phyloP scores from a whole-genome alignment of 306 rosid species.

The Phaseolus lunatus region DNA sequence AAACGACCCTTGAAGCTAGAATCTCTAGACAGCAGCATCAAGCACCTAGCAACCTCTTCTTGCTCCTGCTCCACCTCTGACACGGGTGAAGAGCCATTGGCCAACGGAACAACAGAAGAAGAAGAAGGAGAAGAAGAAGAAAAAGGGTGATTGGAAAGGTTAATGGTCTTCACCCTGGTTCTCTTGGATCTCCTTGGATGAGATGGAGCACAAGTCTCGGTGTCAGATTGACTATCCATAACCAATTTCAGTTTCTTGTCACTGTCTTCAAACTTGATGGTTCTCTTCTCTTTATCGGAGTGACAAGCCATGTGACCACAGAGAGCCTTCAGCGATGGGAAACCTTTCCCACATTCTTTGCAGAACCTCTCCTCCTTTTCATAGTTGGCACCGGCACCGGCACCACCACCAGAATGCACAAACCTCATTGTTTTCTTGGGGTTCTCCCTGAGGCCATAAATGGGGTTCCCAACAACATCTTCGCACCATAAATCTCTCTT shows the following conservation, averaged over 20 bases:
- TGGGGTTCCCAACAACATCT: constrained; percentile 40
- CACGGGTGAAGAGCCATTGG: constrained; percentile 48
- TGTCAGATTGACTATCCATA: constrained; percentile 66
- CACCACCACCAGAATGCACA: constrained; percentile 48
- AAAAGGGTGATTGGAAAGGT: constrained; percentile 47
- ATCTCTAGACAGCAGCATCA: constrained; percentile 80
- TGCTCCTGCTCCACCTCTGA: constrained; percentile 69
- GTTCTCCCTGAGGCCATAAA: constrained; percentile 77
- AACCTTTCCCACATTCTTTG: constrained; percentile 88
- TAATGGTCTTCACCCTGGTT: constrained; percentile 54
- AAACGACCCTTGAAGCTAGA: constrained; percentile 52
- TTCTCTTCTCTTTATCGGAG: constrained; percentile 65
- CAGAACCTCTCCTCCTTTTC: constrained; percentile 54
- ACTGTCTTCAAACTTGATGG: constrained; percentile 8
- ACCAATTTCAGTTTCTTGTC: constrained; percentile 51
- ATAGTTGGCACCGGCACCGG: background rate
- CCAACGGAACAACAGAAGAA: constrained; percentile 20
- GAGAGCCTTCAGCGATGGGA: constrained; percentile 78
- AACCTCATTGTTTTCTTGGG: constrained; percentile 79
- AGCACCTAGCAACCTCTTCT: constrained; percentile 73
- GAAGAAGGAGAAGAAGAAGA: constrained; percentile 42
- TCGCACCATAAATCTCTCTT: constrained; percentile 49
- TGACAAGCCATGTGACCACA: constrained; percentile 93
- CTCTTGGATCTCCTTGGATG: constrained; percentile 59
- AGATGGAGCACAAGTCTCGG: constrained; percentile 52